Percentiles rank a stretch among this genome's conserved stretches.
These are phyloP conservation scores for Aspergillus ellipticus DNA, from an alignment of 495 filamentous ascomycete species.

Conservation along the genomic window DNA sequence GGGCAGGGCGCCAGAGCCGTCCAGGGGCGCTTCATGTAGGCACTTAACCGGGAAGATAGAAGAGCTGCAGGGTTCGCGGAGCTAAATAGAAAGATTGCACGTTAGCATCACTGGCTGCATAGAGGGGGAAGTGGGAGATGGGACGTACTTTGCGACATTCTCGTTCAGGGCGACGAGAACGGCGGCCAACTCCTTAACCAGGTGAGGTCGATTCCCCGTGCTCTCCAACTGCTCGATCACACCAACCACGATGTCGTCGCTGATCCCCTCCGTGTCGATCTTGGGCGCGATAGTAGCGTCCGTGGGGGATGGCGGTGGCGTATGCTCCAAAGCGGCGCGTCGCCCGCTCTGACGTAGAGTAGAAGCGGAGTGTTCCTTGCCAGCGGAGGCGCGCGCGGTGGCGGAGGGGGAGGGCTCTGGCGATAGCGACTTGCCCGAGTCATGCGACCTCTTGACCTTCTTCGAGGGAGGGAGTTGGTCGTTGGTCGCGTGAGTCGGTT, in stretches of 20 bases:
- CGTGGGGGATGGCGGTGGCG: conserved; percentile 82
- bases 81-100: conserved; percentile 45
- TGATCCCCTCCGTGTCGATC: conserved; percentile 84
- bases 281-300: conserved; percentile 51
- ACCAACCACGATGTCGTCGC: conserved; percentile 90
- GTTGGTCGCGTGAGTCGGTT: conserved; percentile 47
- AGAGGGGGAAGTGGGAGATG: background rate
- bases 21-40: conserved; percentile 88
- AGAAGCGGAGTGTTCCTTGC: conserved; percentile 33
- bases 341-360: conserved; percentile 44
- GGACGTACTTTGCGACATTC: conserved; percentile 83
- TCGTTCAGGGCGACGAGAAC: conserved; percentile 71
- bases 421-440: conserved; percentile 45
- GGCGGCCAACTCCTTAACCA: conserved; percentile 89
- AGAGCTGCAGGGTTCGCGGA: conserved; percentile 94
- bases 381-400: conserved; percentile 28
- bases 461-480: conserved; percentile 67
- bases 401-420: conserved; percentile 44
- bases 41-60: conserved; percentile 84
- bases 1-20: conserved; percentile 78
- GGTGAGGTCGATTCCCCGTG: conserved; percentile 87
- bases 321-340: conserved; percentile 60
- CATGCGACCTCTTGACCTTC: conserved; percentile 81
- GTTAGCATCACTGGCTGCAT: conserved; percentile 29
- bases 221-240: conserved; percentile 88